Evolutionary conservation across 2,329 filamentous ascomycete species (phyloP).

Genomic region (Talaromyces sp.): DNA sequence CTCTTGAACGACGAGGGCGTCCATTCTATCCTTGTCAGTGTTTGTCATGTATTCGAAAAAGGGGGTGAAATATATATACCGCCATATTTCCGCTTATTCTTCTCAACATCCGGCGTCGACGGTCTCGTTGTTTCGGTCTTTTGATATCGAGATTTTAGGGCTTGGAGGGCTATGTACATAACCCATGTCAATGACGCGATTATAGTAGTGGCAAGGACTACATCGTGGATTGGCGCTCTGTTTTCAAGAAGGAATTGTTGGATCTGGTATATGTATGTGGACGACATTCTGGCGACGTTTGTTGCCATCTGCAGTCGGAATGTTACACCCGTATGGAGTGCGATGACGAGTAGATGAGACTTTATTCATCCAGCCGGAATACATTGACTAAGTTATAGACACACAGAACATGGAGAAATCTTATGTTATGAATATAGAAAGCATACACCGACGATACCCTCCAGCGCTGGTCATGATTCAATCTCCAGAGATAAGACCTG

Average conservation of each 20-base stretch:
- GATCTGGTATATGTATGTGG: not conserved
- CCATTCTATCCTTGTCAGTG: slow-evolving; percentile 48
- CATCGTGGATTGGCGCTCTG: not conserved
- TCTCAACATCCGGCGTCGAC: slow-evolving; percentile 46
- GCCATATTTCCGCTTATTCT: slow-evolving; percentile 42
- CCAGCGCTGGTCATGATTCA: too few species aligned
- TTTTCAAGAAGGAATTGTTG: not conserved
- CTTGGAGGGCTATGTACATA: slow-evolving; percentile 24
- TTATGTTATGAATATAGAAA: not conserved
- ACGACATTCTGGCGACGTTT: not conserved
- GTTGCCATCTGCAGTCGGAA: not conserved
- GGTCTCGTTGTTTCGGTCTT: slow-evolving; percentile 17
- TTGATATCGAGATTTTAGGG: slow-evolving; percentile 23
- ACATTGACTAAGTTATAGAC: not conserved
- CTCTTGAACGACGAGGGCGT: slow-evolving; percentile 56
- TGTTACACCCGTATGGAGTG: not conserved
- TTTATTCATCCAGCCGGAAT: not conserved
- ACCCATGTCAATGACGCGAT: slow-evolving; percentile 26
- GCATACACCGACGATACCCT: not conserved
- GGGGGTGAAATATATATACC: slow-evolving; percentile 32
- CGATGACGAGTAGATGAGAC: not conserved
- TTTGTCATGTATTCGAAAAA: not conserved
- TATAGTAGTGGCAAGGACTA: not conserved
- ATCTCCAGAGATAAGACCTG: not conserved
- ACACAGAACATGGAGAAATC: not conserved